A percentile compares a stretch with the other conserved stretches of the same genome.
Evolutionary conservation across 345 rosid species (phyloP).

Genomic region (Boechera stricta): DNA sequence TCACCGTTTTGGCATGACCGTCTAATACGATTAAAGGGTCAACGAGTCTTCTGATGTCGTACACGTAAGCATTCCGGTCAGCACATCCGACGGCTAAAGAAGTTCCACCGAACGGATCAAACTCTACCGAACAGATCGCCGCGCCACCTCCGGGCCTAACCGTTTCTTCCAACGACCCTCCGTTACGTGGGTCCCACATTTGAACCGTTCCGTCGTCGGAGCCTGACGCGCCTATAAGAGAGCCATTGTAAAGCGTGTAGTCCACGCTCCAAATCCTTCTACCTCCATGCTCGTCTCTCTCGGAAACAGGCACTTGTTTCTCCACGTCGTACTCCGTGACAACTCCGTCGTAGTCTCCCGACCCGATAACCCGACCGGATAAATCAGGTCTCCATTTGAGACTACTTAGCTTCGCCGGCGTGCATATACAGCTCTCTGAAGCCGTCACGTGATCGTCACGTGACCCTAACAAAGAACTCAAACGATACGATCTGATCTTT

Average conservation of each 20-base stretch:
- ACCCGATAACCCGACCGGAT: constrained; percentile 61
- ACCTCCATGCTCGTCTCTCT: constrained; percentile 96
- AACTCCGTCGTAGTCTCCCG: constrained; percentile 94
- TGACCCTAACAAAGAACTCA: constrained; percentile 49
- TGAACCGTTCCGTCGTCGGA: constrained; percentile 92
- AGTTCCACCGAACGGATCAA: constrained; percentile 62
- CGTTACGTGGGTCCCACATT: constrained; percentile 80
- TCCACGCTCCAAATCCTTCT: constrained; percentile 91
- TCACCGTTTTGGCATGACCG: constrained; percentile 77
- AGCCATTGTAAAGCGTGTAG: constrained; percentile 54
- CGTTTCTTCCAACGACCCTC: constrained; percentile 46
- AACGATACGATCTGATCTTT: constrained; percentile 68
- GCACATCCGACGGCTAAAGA: constrained; percentile 75
- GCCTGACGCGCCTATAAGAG: constrained; percentile 77
- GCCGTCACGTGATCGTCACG: constrained; percentile 53
- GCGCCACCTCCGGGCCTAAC: constrained; percentile 59
- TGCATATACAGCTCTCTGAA: constrained; percentile 61
- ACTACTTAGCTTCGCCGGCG: constrained; percentile 94
- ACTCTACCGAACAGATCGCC: constrained; percentile 77
- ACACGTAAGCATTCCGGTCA: constrained; percentile 68
- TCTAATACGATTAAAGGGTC: constrained; percentile 54
- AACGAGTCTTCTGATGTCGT: constrained; percentile 60
- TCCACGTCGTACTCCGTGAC: constrained; percentile 87
- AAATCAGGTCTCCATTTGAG: constrained; percentile 74
- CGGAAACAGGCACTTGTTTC: constrained; percentile 61